Evolutionary conservation across 768 basidiomycete species (phyloP).

Genomic region (Pleurotus tuber-regium): DNA sequence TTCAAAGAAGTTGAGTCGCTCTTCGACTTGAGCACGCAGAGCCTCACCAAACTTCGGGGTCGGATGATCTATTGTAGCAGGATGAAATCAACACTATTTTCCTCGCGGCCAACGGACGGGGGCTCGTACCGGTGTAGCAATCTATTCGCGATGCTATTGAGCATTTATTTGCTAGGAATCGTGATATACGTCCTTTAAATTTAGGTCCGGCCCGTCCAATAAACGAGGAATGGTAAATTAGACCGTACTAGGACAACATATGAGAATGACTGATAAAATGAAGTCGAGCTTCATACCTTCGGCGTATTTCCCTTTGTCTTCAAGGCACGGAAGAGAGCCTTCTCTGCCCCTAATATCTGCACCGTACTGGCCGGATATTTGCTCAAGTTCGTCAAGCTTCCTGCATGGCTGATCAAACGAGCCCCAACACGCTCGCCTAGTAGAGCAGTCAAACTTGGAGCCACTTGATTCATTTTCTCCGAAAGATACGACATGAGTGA

Average conservation of each 20-base stretch:
- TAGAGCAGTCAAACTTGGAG: slow-evolving; percentile 87
- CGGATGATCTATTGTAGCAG: slow-evolving; percentile 58
- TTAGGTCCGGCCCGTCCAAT: slow-evolving; percentile 94
- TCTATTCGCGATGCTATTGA: slow-evolving; percentile 97
- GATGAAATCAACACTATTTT: not conserved
- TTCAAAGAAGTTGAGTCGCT: slow-evolving; percentile 93
- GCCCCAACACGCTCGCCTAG: slow-evolving; percentile 93
- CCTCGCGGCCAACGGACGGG: not conserved
- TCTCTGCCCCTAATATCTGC: slow-evolving; percentile 97
- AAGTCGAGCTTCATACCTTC: slow-evolving; percentile 52
- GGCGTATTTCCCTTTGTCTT: slow-evolving; percentile 99
- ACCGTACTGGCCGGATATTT: slow-evolving; percentile 99
- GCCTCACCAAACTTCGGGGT: slow-evolving; percentile 95
- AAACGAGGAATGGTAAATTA: slow-evolving; percentile 96
- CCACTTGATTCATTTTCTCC: slow-evolving; percentile 98
- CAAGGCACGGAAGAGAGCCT: slow-evolving; percentile 93
- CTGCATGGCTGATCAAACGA: slow-evolving; percentile 91
- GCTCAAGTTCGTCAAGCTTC: slow-evolving; percentile 93
- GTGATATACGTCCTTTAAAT: slow-evolving; percentile 95
- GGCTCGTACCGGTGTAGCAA: slow-evolving; percentile 75
- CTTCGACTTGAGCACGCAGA: slow-evolving; percentile 90
- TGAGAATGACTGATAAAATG: not conserved
- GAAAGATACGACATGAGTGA: slow-evolving; percentile 81
- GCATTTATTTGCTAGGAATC: slow-evolving; percentile 99
- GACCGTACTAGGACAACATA: slow-evolving; percentile 67